A percentile compares a stretch with the other conserved stretches of the same genome.
phyloP scores from a whole-genome alignment of 164 flowering plant species.

The Tetracentron sinense region DNA sequence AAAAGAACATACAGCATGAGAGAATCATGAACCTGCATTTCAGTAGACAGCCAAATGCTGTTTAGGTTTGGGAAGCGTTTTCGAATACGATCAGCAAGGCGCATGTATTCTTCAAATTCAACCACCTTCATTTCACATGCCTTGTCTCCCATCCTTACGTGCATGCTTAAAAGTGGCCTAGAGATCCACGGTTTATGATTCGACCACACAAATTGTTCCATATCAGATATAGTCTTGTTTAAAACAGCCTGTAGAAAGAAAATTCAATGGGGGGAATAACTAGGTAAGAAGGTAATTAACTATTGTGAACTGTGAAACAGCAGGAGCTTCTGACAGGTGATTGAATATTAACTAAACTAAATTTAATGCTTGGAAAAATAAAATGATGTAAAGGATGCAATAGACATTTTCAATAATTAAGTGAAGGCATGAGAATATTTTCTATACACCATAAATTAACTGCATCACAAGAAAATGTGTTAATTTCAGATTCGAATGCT shows the following conservation, averaged over 20 bases:
- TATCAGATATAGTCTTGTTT: constrained; percentile 32
- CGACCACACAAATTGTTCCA: constrained; percentile 72
- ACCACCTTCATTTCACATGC: constrained; percentile 95
- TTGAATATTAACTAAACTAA: too few relatives aligned
- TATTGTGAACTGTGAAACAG: background rate
- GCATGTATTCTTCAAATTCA: constrained; percentile 77
- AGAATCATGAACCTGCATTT: constrained; percentile 73
- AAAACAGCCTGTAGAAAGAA: constrained; percentile 26
- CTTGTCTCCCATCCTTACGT: constrained; percentile 98
- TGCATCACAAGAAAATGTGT: too few relatives aligned
- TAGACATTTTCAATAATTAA: too few relatives aligned
- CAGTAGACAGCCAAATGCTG: constrained; percentile 89
- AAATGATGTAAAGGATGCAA: background rate
- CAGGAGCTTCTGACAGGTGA: background rate
- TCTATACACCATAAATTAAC: too few relatives aligned
- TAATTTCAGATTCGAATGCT: too few relatives aligned
- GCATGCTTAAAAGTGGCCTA: constrained; percentile 85
- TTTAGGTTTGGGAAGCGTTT: constrained; percentile 69
- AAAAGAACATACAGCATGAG: background rate
- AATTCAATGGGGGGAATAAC: background rate
- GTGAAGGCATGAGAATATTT: too few relatives aligned
- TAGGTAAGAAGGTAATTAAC: background rate
- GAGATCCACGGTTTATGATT: constrained; percentile 82
- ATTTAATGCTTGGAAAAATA: background rate
- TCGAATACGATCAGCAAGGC: constrained; percentile 62